Percentiles rank a stretch among this genome's conserved stretches.
Conservation (phyloP, 371 early-diverging fungal genomes). For the Smittium culicis region DNA sequence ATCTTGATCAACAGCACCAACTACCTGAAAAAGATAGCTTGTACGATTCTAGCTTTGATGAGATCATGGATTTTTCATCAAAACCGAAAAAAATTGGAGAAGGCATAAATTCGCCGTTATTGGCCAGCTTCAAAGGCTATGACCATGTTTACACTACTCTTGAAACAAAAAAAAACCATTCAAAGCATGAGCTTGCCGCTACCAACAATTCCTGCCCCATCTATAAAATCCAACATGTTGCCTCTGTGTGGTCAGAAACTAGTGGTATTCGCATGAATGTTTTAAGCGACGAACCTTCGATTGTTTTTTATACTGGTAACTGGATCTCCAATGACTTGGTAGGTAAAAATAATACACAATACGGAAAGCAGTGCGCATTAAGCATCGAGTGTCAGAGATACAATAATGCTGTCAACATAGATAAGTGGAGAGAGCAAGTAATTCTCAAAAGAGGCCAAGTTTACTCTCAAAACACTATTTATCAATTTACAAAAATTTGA, state of each 20-base stretch:
- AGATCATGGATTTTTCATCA: no score
- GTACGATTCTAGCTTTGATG: slow-evolving; percentile 22
- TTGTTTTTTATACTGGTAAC: slow-evolving; percentile 45
- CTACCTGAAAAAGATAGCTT: no score
- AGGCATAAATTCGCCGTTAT: slow-evolving; percentile 14
- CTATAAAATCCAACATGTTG: slow-evolving; percentile 20
- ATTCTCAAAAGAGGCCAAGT: slow-evolving; percentile 15
- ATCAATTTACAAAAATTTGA: no score
- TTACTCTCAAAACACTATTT: slow-evolving; percentile 18
- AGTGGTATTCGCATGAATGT: slow-evolving; percentile 33
- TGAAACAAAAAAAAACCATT: slow-evolving; percentile 9
- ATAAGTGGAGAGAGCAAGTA: slow-evolving; percentile 21
- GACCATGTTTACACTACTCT: slow-evolving; percentile 36
- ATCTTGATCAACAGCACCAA: no score
- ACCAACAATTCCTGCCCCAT: no score
- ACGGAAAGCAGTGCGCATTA: slow-evolving; percentile 32
- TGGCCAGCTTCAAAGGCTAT: slow-evolving; percentile 25
- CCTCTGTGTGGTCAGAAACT: slow-evolving; percentile 21
- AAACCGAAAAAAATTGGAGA: no score
- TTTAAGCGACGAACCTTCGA: slow-evolving; percentile 30
- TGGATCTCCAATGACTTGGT: slow-evolving; percentile 31
- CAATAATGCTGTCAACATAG: slow-evolving; percentile 35
- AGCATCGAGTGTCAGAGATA: slow-evolving; percentile 37
- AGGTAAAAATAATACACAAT: slow-evolving; percentile 18
- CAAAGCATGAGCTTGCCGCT: no score